A percentile compares a stretch with the other conserved stretches of the same genome.
Conservation (phyloP, 176 grass and related monocot species). For the Musa acuminata region DNA sequence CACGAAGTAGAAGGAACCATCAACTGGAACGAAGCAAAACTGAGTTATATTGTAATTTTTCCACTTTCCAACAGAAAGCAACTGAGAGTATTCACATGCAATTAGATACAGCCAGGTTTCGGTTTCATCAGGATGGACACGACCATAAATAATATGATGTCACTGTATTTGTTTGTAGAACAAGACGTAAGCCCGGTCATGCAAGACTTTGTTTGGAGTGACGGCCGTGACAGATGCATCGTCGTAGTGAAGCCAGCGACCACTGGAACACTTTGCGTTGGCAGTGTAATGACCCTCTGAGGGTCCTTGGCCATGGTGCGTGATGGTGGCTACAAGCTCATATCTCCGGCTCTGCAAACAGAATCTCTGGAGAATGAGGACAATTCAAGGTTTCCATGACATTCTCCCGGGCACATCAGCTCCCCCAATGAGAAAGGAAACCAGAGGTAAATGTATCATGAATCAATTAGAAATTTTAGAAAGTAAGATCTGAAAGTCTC, state of each 20-base stretch:
- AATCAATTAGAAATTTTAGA: not conserved
- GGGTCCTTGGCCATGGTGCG: slow-evolving; percentile 65
- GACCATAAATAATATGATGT: not conserved
- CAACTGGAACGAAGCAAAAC: no score
- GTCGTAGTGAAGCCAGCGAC: slow-evolving; percentile 76
- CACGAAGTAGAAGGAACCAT: no score
- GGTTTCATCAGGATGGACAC: not conserved
- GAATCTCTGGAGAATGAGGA: not conserved
- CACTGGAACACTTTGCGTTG: slow-evolving; percentile 43
- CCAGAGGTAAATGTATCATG: not conserved
- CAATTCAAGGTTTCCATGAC: not conserved
- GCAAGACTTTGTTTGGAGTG: slow-evolving; percentile 44
- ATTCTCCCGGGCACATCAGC: not conserved
- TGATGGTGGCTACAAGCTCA: slow-evolving; percentile 80
- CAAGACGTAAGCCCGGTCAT: slow-evolving; percentile 72
- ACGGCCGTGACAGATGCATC: slow-evolving; percentile 39
- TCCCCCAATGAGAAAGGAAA: not conserved
- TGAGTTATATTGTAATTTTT: not conserved
- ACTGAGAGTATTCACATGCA: not conserved
- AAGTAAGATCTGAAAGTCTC: not conserved
- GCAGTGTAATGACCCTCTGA: slow-evolving; percentile 78
- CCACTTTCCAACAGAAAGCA: not conserved
- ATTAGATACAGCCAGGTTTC: not conserved
- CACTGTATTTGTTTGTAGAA: slow-evolving; percentile 77
- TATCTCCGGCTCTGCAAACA: slow-evolving; percentile 60